These are phyloP conservation scores for Aspergillus terreus DNA, from an alignment of 2,329 filamentous ascomycete genomes.

Conservation along the genomic window DNA sequence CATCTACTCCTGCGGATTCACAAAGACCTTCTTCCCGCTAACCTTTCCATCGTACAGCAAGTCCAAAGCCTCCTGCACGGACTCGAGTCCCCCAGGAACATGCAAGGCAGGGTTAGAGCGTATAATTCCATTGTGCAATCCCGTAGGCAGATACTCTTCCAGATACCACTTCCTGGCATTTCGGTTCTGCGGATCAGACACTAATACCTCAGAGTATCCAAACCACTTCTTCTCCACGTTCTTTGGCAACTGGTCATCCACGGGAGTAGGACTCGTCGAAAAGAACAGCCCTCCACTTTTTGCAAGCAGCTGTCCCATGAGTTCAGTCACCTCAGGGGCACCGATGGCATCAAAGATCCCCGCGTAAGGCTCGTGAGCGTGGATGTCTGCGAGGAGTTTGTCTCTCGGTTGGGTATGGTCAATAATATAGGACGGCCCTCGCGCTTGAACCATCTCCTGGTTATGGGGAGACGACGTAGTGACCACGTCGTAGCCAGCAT, in stretches of 20 bases:
- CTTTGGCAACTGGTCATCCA: background rate
- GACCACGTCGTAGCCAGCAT: constrained; percentile 10
- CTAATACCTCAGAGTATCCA: constrained; percentile 1
- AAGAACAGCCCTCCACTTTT: constrained; percentile 3
- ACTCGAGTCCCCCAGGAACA: background rate
- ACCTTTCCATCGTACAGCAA: background rate
- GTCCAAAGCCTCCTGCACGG: constrained; percentile 3
- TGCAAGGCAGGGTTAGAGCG: background rate
- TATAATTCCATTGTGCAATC: constrained; percentile 16
- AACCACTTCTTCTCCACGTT: constrained; percentile 6
- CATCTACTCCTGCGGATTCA: constrained; percentile 1
- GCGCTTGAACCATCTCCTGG: constrained; percentile 1
- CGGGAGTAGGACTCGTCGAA: constrained; percentile 1
- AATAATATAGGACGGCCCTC: constrained; percentile 6
- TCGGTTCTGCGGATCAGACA: background rate
- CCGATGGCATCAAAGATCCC: constrained; percentile 3
- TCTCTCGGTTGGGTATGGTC: constrained; percentile 9
- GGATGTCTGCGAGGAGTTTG: background rate
- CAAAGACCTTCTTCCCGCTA: constrained; percentile 3
- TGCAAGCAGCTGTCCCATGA: constrained; percentile 3
- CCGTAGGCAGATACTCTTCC: constrained; percentile 6
- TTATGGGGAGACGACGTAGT: constrained; percentile 11
- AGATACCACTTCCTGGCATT: constrained; percentile 5
- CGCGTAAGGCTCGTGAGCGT: constrained; percentile 7
- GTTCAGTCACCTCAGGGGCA: background rate